Percentiles rank a stretch among this genome's conserved stretches.
Conservation (phyloP, 208 protist species). For the Wallacemonas sp. region DNA sequence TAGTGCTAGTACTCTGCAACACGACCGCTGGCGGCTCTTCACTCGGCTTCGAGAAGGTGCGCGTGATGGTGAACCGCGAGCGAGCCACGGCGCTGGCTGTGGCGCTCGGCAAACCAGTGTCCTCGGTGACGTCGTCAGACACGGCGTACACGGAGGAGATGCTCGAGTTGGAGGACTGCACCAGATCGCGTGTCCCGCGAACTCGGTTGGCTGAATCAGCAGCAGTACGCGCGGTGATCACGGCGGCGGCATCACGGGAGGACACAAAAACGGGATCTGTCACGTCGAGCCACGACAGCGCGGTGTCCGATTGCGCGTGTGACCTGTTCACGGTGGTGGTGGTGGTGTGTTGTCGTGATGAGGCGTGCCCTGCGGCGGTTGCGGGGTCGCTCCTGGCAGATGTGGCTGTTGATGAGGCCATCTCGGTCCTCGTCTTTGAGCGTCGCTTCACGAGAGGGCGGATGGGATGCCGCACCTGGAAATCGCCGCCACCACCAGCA, state of each 20-base stretch:
- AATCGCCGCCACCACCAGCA: neutral
- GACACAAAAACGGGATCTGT: neutral
- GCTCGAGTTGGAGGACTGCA: constrained; percentile 1
- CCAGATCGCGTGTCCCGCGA: no score
- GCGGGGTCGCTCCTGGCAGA: neutral
- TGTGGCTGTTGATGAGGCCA: neutral
- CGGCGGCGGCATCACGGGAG: neutral
- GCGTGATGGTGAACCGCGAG: constrained; percentile 7
- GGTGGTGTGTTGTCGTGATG: neutral
- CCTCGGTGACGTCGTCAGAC: constrained; percentile 7
- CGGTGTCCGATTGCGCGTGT: no score
- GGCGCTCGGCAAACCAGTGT: neutral
- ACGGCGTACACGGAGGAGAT: constrained; percentile 16
- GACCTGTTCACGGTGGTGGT: neutral
- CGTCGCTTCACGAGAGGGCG: neutral
- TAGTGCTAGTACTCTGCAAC: neutral
- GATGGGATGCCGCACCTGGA: neutral
- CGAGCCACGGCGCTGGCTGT: neutral
- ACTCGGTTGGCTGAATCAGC: no score
- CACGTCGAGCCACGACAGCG: constrained; percentile 1
- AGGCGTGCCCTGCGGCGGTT: neutral
- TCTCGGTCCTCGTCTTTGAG: no score
- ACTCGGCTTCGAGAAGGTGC: constrained; percentile 6
- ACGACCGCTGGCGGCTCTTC: neutral
- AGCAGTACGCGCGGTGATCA: neutral